A percentile compares a stretch with the other conserved stretches of the same genome.
Evolutionary conservation across 371 early-diverging fungal genomes (phyloP).

Genomic region (Amoeboaphelidium protococcarum): DNA sequence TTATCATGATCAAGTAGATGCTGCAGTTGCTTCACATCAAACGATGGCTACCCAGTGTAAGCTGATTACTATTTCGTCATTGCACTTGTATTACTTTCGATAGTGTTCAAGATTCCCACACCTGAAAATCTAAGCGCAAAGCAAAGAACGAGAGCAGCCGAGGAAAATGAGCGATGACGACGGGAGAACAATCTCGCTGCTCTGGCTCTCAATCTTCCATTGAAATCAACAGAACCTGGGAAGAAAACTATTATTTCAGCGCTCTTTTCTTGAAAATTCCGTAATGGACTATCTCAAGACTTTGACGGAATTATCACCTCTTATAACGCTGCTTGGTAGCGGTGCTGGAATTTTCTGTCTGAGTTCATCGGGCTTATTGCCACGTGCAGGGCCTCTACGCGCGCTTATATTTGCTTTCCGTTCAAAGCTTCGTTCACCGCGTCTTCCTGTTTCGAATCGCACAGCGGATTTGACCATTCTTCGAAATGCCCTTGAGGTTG

Average conservation of each 20-base stretch:
- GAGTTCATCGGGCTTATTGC: not conserved
- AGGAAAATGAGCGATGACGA: too few relatives aligned
- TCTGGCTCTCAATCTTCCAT: too few relatives aligned
- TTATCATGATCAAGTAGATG: slow-evolving; percentile 27
- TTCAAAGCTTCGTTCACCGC: too few relatives aligned
- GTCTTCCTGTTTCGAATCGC: not conserved
- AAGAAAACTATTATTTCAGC: too few relatives aligned
- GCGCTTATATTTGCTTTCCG: not conserved
- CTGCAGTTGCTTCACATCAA: not conserved
- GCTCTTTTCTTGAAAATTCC: not conserved
- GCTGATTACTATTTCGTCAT: too few relatives aligned
- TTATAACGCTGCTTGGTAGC: not conserved
- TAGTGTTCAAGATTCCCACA: too few relatives aligned
- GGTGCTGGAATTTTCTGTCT: not conserved
- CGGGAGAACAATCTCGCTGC: too few relatives aligned
- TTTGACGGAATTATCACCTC: not conserved
- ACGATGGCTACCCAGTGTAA: too few relatives aligned
- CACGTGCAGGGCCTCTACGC: not conserved
- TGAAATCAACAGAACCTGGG: too few relatives aligned
- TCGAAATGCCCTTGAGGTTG: not conserved
- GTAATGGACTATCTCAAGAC: not conserved
- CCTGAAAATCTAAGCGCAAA: too few relatives aligned
- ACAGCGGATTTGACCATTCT: not conserved
- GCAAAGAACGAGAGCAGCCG: too few relatives aligned
- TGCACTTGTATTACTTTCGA: too few relatives aligned